These are phyloP conservation scores for Actinidia chinensis DNA, from an alignment of 179 eudicot species.

Conservation along the genomic window DNA sequence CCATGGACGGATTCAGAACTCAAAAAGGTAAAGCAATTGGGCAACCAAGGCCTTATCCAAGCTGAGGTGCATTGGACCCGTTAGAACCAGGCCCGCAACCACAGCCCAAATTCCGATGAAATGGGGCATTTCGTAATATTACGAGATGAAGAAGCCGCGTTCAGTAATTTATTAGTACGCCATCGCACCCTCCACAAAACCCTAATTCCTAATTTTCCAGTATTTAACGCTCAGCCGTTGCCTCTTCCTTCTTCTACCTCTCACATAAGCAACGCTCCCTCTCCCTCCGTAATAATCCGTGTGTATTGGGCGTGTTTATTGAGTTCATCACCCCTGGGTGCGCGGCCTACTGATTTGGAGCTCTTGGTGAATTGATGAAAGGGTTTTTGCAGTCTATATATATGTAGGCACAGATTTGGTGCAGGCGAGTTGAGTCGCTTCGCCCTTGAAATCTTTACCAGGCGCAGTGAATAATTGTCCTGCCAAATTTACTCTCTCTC, in stretches of 20 bases:
- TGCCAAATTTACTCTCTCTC: constrained; percentile 18
- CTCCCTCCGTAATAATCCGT: not conserved
- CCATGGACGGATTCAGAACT: no score
- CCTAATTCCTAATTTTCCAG: constrained; percentile 9
- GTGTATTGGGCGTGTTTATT: not conserved
- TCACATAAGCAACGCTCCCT: no score
- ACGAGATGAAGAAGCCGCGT: not conserved
- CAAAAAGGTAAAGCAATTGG: not conserved
- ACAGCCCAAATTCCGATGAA: not conserved
- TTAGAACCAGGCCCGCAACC: no score
- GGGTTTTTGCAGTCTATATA: not conserved
- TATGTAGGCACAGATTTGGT: constrained; percentile 10
- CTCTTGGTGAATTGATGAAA: not conserved
- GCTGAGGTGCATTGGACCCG: not conserved
- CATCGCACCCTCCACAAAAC: not conserved
- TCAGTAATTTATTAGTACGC: not conserved
- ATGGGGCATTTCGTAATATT: not conserved
- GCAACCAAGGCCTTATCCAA: not conserved
- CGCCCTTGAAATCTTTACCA: constrained; percentile 20
- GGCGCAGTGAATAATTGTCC: constrained; percentile 38
- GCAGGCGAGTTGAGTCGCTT: constrained; percentile 45
- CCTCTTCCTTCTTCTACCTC: not conserved
- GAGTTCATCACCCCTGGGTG: fast-evolving
- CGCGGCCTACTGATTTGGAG: constrained; percentile 14
- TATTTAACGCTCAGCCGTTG: not conserved